phyloP scores from a whole-genome alignment of 345 rosid genomes.

The Reutealis trisperma region DNA sequence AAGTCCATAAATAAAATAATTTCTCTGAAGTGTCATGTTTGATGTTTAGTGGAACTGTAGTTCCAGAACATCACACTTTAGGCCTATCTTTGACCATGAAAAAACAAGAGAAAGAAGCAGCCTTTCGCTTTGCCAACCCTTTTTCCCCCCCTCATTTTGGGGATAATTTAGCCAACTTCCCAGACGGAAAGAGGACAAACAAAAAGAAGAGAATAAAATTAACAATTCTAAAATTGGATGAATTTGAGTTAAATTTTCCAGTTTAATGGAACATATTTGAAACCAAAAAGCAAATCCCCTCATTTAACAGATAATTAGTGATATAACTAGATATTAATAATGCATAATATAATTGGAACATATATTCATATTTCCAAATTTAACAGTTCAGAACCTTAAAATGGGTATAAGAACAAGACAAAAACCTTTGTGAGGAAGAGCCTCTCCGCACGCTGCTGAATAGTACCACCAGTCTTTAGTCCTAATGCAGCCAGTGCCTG shows the following conservation, averaged over 20 bases:
- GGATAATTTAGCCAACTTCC: background rate
- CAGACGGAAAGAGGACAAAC: background rate
- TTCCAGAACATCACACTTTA: background rate
- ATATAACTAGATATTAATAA: background rate
- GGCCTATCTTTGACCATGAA: background rate
- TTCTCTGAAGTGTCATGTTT: background rate
- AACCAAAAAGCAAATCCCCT: background rate
- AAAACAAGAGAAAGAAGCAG: background rate
- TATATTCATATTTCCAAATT: background rate
- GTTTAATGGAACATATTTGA: background rate
- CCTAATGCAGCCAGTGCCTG: conserved; percentile 90
- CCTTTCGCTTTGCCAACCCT: background rate
- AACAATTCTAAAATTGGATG: background rate
- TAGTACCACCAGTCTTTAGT: conserved; percentile 88
- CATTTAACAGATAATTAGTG: conserved; percentile 1
- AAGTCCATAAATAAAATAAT: background rate
- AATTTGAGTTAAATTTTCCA: background rate
- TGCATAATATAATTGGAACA: background rate
- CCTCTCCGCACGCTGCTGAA: conserved; percentile 91
- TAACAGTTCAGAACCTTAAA: background rate
- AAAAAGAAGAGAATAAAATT: no score
- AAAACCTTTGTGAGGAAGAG: conserved; percentile 87
- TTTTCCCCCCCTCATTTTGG: background rate
- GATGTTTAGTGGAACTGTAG: background rate
- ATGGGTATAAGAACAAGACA: background rate